Base-by-base conservation (phyloP, 441 rosid genomes). In the Gossypium trilobum region DNA sequence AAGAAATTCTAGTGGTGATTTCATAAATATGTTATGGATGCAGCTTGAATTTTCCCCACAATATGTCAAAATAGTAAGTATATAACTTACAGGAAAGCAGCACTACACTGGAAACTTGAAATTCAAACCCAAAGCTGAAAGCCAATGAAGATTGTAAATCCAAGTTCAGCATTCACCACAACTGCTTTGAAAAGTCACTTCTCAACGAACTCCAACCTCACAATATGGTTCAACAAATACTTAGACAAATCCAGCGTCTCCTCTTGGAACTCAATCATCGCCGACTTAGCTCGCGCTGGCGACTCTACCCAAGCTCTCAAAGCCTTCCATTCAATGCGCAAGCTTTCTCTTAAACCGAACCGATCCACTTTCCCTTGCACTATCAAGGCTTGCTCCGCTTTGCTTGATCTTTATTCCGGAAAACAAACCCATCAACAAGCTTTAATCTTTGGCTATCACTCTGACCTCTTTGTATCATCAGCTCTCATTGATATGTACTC, bases 341-440 rank as follows among this genome's bases (percentile, higher is more conserved):
- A 81, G 67, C 91, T 88, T 68, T 83, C 89, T 72, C 85, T 93
- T 63, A 70, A 61, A 44, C 97, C 95, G 2, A 90, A 70, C 76
- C 95, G 97, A 58, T 87, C 92, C 61, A 83, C 86, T 1, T 85
- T 91, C 79, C 98, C 98, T 68, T 90, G 97, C 85, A 60, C 92
- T 58, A 83, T 91, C 78, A 93, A 91, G 83, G 82, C 98, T 11
- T 90, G 96, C 80, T 85, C 98, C 0, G 85, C 96, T 79, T 79
- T 91, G 62, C 78, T 79, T 54, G 98, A 91, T 73, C 82, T 91
- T 42, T 70, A 42, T 73, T 89, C 95, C 36, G 96, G 96, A 0
- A 82, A 72, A 17, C 98, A 89, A 77, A 77, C 90, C 19, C 98
- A 93, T 76, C 98, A 88, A 77, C 98, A 91, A 72, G 92, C 92